A percentile compares a stretch with the other conserved stretches of the same genome.
Conservation (phyloP, 352 stramenopile species). For the Blastocystis sp. region DNA sequence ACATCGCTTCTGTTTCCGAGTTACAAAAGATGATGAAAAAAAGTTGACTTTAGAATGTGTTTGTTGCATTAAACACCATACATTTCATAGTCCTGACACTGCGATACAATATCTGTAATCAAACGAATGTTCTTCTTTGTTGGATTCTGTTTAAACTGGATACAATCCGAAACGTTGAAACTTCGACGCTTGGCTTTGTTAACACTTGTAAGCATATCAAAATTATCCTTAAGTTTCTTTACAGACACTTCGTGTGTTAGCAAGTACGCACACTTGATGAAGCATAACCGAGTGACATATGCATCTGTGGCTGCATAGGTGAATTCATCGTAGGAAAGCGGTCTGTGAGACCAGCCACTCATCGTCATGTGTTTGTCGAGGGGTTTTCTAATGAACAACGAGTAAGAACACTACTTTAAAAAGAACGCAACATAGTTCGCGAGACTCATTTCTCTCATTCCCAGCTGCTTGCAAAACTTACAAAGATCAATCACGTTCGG, state of each 20-base stretch:
- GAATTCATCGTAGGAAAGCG: neutral
- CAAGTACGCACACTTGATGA: neutral
- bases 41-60: neutral
- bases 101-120: neutral
- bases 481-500: neutral
- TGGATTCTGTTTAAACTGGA: neutral
- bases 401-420: neutral
- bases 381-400: neutral
- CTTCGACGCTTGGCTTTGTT: neutral
- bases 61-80: neutral
- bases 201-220: neutral
- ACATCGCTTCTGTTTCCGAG: neutral
- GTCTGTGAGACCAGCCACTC: neutral
- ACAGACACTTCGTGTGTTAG: neutral
- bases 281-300: neutral
- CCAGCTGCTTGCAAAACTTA: neutral
- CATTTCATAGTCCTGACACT: neutral
- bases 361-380: neutral
- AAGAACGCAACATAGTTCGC: neutral
- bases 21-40: slow-evolving; percentile 34
- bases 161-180: neutral
- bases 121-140: neutral
- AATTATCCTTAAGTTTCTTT: neutral
- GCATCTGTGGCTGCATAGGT: slow-evolving; percentile 10
- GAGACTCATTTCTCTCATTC: neutral